Evolutionary conservation across 176 grass and related monocot genomes (phyloP).

Genomic region (Secale cereale): DNA sequence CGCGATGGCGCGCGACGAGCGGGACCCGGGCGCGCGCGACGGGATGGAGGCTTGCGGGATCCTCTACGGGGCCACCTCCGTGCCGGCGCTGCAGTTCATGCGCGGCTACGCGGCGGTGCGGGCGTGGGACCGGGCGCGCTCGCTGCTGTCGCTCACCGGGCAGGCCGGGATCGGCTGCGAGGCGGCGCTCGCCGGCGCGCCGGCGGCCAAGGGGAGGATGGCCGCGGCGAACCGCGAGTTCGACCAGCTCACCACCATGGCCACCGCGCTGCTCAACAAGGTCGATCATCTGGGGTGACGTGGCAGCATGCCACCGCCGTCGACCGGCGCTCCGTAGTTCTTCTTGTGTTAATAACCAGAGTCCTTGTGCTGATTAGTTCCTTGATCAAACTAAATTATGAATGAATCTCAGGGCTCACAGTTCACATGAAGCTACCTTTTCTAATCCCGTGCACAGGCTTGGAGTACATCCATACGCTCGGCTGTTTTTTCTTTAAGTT

Average conservation of each 20-base stretch:
- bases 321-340: background rate
- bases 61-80: conserved; percentile 37
- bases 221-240: conserved; percentile 23
- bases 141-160: conserved; percentile 18
- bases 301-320: too few species aligned
- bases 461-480: too few species aligned
- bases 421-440: too few species aligned
- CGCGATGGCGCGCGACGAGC: background rate
- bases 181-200: background rate
- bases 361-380: background rate
- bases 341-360: background rate
- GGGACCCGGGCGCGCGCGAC: background rate
- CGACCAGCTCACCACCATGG: conserved; percentile 33
- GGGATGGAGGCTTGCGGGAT: conserved; percentile 40
- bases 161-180: conserved; percentile 29
- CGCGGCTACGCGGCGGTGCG: conserved; percentile 27
- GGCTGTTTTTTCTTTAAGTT: too few species aligned
- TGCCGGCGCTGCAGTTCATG: conserved; percentile 30
- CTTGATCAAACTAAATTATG: too few species aligned
- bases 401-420: too few species aligned
- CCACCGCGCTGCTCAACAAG: conserved; percentile 35
- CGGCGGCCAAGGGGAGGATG: background rate
- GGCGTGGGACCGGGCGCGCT: conserved; percentile 1
- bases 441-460: too few species aligned
- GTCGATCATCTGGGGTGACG: background rate